These are phyloP conservation scores for Wickerhamomyces alni DNA, from an alignment of 805 yeast species.

Conservation along the genomic window DNA sequence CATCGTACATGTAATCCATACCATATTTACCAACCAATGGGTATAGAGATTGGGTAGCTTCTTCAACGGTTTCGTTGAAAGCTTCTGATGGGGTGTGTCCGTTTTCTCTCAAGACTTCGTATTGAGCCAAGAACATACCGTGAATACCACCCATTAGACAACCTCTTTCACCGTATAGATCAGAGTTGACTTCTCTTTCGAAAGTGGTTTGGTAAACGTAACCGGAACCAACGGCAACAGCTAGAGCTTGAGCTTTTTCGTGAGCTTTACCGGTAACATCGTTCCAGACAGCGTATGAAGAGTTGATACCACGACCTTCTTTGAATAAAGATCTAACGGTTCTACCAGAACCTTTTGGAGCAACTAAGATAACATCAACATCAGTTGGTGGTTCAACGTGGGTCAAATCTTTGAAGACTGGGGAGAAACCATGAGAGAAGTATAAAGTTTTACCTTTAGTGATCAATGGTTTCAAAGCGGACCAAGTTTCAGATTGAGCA, in stretches of 20 bases:
- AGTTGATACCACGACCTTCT: constrained; percentile 99
- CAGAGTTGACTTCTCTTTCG: constrained; percentile 98
- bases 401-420: constrained; percentile 97
- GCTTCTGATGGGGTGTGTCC: constrained; percentile 99
- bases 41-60: constrained; percentile 98
- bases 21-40: constrained; percentile 99
- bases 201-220: constrained; percentile 99
- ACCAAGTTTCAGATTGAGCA: constrained; percentile 99
- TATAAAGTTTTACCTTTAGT: constrained; percentile 97
- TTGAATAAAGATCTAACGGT: constrained; percentile 98
- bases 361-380: constrained; percentile 95
- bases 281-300: constrained; percentile 99
- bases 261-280: constrained; percentile 98
- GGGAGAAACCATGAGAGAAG: constrained; percentile 99
- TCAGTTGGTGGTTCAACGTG: constrained; percentile 92
- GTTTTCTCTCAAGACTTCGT: constrained; percentile 98
- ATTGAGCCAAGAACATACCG: constrained; percentile 99
- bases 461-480: constrained; percentile 76
- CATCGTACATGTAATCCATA: constrained; percentile 99
- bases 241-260: constrained; percentile 97
- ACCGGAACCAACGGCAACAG: constrained; percentile 99
- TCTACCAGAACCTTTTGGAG: constrained; percentile 99
- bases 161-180: constrained; percentile 99
- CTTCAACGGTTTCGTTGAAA: constrained; percentile 99
- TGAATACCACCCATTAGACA: constrained; percentile 99